Percentiles rank a stretch among this genome's conserved stretches.
Conservation (phyloP, 192 early-diverging fungal species). For the Entophlyctis helioformis region DNA sequence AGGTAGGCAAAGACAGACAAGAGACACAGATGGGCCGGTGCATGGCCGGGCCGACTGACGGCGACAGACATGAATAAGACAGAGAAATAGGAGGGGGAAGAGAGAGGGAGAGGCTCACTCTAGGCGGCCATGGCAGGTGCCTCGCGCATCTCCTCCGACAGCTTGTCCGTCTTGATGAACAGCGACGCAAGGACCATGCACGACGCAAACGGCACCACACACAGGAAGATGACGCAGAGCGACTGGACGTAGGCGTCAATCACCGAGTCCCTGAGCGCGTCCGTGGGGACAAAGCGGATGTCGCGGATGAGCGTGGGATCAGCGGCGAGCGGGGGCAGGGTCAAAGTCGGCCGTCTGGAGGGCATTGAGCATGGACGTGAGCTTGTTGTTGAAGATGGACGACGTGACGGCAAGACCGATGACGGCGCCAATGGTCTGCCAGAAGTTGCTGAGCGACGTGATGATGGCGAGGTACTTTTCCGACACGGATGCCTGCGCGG, state of each 20-base stretch:
- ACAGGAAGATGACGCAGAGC: conserved; percentile 9
- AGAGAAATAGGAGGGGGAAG: no score
- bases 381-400: conserved; percentile 50
- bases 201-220: conserved; percentile 9
- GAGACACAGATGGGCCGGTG: no score
- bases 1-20: no score
- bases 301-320: no score
- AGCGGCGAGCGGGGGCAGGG: background rate
- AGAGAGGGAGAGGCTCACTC: no score
- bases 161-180: conserved; percentile 17
- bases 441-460: conserved; percentile 33
- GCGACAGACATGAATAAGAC: no score
- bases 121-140: background rate
- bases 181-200: conserved; percentile 3
- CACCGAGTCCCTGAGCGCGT: conserved; percentile 3
- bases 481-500: conserved; percentile 53
- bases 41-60: no score
- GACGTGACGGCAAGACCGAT: conserved; percentile 49
- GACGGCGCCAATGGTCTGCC: conserved; percentile 40
- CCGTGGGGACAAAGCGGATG: background rate
- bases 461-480: conserved; percentile 54
- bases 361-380: conserved; percentile 20
- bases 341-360: background rate
- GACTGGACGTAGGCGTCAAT: conserved; percentile 12
- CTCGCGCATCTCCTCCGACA: conserved; percentile 5